Evolutionary conservation across 257 asterid species (phyloP).

Genomic region (Solanum pinnatisectum): DNA sequence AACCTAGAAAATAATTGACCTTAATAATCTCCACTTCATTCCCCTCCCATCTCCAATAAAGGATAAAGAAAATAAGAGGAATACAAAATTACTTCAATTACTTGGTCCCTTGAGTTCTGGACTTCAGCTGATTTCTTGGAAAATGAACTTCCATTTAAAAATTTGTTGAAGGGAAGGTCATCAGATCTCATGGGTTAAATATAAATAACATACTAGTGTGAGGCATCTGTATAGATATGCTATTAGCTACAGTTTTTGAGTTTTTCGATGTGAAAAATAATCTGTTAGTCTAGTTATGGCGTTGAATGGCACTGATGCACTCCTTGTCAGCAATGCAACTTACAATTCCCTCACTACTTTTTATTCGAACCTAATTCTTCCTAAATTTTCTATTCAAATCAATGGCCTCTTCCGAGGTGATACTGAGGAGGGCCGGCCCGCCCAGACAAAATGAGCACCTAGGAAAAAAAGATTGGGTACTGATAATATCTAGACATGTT

Average conservation of each 20-base stretch:
- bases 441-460: too few species aligned
- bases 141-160: neutral
- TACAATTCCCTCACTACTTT: neutral
- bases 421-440: too few species aligned
- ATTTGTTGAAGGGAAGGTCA: neutral
- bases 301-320: neutral
- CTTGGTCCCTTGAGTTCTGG: neutral
- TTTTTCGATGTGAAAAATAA: neutral
- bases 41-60: neutral
- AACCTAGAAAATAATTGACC: neutral
- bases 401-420: too few species aligned
- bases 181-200: neutral
- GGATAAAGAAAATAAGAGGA: neutral
- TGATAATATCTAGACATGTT: neutral
- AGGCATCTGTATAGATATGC: neutral
- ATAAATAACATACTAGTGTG: too few species aligned
- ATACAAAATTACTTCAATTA: neutral
- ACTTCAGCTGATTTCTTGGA: neutral
- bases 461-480: too few species aligned
- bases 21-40: neutral
- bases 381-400: too few species aligned
- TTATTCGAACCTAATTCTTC: too few species aligned
- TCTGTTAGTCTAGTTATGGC: neutral
- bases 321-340: neutral
- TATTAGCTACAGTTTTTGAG: neutral